These are phyloP conservation scores for Graphium sp. DNA, from an alignment of 2,329 filamentous ascomycete species.

Conservation along the genomic window DNA sequence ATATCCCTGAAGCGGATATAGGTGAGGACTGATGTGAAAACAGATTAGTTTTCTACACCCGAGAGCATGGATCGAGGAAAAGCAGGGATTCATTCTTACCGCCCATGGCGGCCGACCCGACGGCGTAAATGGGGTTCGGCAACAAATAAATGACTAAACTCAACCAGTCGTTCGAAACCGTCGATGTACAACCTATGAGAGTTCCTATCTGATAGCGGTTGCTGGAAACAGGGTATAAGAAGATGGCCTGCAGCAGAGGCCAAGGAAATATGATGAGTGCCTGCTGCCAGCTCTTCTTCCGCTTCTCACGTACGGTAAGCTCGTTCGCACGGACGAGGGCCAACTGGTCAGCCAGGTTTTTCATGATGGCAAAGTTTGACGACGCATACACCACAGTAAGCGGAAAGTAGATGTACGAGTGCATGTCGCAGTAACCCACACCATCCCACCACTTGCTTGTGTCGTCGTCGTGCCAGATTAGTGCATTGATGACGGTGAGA, in stretches of 20 bases:
- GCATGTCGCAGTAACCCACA: slow-evolving; percentile 34
- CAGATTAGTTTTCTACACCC: no score
- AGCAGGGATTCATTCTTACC: slow-evolving; percentile 17
- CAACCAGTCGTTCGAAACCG: slow-evolving; percentile 26
- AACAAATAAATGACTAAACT: slow-evolving; percentile 29
- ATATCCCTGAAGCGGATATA: slow-evolving; percentile 30
- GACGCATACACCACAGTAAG: slow-evolving; percentile 31
- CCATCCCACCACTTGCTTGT: slow-evolving; percentile 32
- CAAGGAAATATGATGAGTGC: slow-evolving; percentile 36
- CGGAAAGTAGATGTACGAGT: slow-evolving; percentile 24
- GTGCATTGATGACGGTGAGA: slow-evolving; percentile 28
- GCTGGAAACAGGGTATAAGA: slow-evolving; percentile 27
- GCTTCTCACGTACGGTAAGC: slow-evolving; percentile 21
- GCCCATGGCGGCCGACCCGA: slow-evolving; percentile 27
- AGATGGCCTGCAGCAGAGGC: slow-evolving; percentile 28
- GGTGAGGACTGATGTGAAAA: slow-evolving; percentile 25
- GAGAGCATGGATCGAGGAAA: no score
- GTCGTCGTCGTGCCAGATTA: slow-evolving; percentile 36
- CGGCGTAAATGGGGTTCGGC: slow-evolving; percentile 23
- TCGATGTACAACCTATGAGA: slow-evolving; percentile 29
- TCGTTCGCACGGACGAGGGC: slow-evolving; percentile 22
- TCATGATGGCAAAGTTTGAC: slow-evolving; percentile 37
- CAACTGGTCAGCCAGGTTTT: slow-evolving; percentile 32
- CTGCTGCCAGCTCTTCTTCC: slow-evolving; percentile 24
- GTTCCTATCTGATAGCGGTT: slow-evolving; percentile 32